Evolutionary conservation across 768 basidiomycete genomes (phyloP).

Genomic region (Boletus rubroflammeus): DNA sequence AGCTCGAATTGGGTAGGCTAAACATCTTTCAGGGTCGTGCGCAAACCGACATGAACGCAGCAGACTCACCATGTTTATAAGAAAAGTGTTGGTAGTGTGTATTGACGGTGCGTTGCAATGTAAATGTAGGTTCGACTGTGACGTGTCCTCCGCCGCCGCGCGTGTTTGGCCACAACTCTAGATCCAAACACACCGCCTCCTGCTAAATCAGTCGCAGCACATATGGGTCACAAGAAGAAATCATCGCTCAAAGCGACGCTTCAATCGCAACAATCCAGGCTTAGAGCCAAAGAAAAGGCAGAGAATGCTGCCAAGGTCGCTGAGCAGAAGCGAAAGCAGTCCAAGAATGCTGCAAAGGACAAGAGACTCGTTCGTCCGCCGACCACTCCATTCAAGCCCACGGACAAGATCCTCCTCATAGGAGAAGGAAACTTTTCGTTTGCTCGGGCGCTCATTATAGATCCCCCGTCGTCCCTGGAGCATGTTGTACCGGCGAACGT

Average conservation of each 20-base stretch:
- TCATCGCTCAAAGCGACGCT: slow-evolving; percentile 60
- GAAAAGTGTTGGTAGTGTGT: neutral
- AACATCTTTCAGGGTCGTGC: neutral
- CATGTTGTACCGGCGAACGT: slow-evolving; percentile 63
- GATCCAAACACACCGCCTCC: slow-evolving; percentile 30
- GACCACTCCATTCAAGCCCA: slow-evolving; percentile 61
- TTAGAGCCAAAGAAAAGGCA: slow-evolving; percentile 61
- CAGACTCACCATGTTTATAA: slow-evolving; percentile 31
- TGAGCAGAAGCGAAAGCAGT: slow-evolving; percentile 42
- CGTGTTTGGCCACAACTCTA: slow-evolving; percentile 26
- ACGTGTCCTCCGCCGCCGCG: slow-evolving; percentile 24
- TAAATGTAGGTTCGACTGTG: neutral
- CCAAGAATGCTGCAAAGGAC: slow-evolving; percentile 34
- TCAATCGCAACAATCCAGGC: slow-evolving; percentile 63
- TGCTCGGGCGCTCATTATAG: slow-evolving; percentile 62
- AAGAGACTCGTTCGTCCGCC: slow-evolving; percentile 35
- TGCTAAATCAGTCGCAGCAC: neutral
- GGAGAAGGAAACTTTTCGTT: slow-evolving; percentile 98
- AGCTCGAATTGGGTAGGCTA: slow-evolving; percentile 83
- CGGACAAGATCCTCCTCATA: slow-evolving; percentile 70
- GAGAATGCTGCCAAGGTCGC: slow-evolving; percentile 41
- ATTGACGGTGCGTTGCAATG: neutral
- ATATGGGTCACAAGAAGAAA: slow-evolving; percentile 49
- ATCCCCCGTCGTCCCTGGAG: slow-evolving; percentile 43
- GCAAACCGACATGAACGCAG: neutral